Base-by-base conservation (phyloP, 2,329 filamentous ascomycete species). In the Chalaropsis thielavioides region DNA sequence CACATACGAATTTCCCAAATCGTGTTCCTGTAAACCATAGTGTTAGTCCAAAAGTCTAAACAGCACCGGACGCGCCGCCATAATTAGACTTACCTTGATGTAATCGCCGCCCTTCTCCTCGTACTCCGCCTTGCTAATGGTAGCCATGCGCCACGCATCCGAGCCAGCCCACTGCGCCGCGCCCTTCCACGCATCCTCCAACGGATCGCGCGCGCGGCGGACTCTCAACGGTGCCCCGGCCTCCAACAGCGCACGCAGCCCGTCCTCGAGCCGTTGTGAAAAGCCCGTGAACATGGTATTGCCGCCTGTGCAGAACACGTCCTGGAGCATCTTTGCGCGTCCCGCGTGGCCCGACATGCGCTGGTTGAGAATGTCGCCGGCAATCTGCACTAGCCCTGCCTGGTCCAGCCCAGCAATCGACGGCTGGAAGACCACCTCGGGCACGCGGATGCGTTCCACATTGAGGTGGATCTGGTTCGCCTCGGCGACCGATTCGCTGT, bases 231-330 rank as follows among this genome's bases (percentile, higher is more conserved):
- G 79, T 19, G 85, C 77, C 13, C 85, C 86, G 15, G 85, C 80
- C 1, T 91, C 88, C 69, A 96, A 74, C 67, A 90, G 82, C 0
- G 85, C 83, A 44, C 82, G 81, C 63, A 97, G 77, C 60, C 94
- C 92, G 38, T 82, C 80, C 62, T 82, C 78, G 68, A 97, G 77
- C 38, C 92, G 80, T 71, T 95, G 87, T 71, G 96, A 91, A 72
- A 99, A 96, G 68, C 88, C 88, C 67, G 82, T 76, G 75, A 96
- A 96, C 58, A 95, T 76, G 0, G 89, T 90, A 73, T 92, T 92
- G 17, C 95, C 94, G n/a, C 94, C 92, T 0, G 92, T 97, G 49
- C 97, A 76, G 77, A 99, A 97, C 44, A 99, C 82, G 73, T 99
- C 92, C 58, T 83, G 84, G 24, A 96, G 76, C 54, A 96, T 85